Conservation (phyloP, 139 green algal species). For the Nannochloris sp. region DNA sequence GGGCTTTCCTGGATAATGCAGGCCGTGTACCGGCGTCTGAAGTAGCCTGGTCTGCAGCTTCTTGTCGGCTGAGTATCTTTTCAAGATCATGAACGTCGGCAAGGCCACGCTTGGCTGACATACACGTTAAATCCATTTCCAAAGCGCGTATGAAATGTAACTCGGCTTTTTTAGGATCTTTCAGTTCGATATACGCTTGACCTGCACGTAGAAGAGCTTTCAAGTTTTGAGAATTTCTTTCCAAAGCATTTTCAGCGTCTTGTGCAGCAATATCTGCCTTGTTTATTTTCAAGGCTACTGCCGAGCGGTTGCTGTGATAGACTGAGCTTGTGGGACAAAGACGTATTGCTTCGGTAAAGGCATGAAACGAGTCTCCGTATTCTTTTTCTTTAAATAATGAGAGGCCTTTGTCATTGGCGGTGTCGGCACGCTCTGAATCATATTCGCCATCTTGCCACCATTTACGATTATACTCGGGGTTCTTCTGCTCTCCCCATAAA, state of each 20-base stretch:
- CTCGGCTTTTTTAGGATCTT: slow-evolving; percentile 1
- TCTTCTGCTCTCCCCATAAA: slow-evolving; percentile 8
- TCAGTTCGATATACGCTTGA: slow-evolving; percentile 14
- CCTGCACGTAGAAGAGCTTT: slow-evolving; percentile 12
- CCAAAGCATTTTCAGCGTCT: slow-evolving; percentile 25
- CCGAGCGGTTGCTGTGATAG: slow-evolving; percentile 49
- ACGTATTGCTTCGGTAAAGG: slow-evolving; percentile 51
- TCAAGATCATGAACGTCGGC: background rate
- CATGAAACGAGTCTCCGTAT: slow-evolving; percentile 32
- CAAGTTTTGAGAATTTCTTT: slow-evolving; percentile 16
- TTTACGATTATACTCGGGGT: slow-evolving; percentile 14
- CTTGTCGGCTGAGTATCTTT: background rate
- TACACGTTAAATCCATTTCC: background rate
- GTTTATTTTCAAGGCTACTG: slow-evolving; percentile 34
- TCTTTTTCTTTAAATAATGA: slow-evolving; percentile 6
- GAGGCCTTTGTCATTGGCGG: slow-evolving; percentile 27
- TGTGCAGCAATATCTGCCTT: slow-evolving; percentile 24
- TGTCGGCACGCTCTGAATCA: slow-evolving; percentile 25
- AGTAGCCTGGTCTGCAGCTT: background rate
- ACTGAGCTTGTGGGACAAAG: slow-evolving; percentile 30
- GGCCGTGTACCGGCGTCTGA: slow-evolving; percentile 7
- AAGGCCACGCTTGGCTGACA: background rate
- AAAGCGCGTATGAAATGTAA: slow-evolving; percentile 3
- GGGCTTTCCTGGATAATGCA: slow-evolving; percentile 2
- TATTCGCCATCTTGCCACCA: slow-evolving; percentile 50